These are phyloP conservation scores for Porpolomopsis calyptriformis DNA, from an alignment of 768 basidiomycete species.

Conservation along the genomic window DNA sequence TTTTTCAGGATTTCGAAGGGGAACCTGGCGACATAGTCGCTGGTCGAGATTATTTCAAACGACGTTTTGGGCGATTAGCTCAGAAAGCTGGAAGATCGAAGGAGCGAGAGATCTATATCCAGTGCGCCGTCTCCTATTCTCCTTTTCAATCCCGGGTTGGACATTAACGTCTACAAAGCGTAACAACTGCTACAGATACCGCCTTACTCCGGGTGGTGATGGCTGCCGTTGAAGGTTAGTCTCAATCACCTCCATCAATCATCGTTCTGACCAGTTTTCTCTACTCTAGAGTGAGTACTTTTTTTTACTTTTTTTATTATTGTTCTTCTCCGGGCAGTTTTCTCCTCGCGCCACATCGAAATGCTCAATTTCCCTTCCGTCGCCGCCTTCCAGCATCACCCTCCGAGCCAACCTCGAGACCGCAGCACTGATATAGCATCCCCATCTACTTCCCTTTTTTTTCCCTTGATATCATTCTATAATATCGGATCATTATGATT, in stretches of 20 bases:
- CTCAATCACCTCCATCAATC: conserved; percentile 1
- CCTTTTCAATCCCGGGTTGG: not conserved
- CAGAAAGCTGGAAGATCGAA: conserved; percentile 78
- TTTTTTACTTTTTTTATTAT: conserved; percentile 11
- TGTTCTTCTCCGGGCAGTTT: conserved; percentile 16
- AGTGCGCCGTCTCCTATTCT: conserved; percentile 44
- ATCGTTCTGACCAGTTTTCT: conserved; percentile 8
- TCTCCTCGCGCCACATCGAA: conserved; percentile 14
- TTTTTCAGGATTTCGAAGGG: conserved; percentile 70
- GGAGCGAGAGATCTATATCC: conserved; percentile 87
- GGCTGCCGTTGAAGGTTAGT: conserved; percentile 90
- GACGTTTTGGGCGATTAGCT: conserved; percentile 69
- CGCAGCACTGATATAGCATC: conserved; percentile 50
- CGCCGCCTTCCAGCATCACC: conserved; percentile 55
- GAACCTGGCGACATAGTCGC: conserved; percentile 58
- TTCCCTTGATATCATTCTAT: conserved; percentile 1
- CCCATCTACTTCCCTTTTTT: conserved; percentile 9
- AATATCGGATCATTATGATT: too few relatives aligned
- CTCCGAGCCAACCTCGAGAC: conserved; percentile 55
- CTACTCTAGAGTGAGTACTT: conserved; percentile 53
- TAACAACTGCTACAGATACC: conserved; percentile 86
- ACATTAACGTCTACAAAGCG: conserved; percentile 32
- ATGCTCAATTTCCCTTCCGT: conserved; percentile 18
- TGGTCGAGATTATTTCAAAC: conserved; percentile 85
- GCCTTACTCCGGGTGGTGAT: conserved; percentile 82